A percentile compares a stretch with the other conserved stretches of the same genome.
Evolutionary conservation across 2,329 filamentous ascomycete genomes (phyloP).

Genomic region (Aspergillus japonicus): DNA sequence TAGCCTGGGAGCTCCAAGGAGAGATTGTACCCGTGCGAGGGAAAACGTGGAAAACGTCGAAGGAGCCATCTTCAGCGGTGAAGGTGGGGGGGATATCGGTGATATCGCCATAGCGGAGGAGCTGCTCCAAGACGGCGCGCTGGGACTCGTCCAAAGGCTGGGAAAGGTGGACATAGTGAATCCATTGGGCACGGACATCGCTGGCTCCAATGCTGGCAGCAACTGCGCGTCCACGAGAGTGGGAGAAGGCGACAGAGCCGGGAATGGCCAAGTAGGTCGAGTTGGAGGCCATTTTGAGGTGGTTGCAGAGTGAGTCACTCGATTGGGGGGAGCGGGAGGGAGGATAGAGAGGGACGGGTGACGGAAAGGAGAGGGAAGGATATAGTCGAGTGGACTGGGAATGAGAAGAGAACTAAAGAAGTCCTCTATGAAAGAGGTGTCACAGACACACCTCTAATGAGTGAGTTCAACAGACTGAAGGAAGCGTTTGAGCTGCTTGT

Average conservation of each 20-base stretch:
- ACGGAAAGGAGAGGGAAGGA: slow-evolving; percentile 4
- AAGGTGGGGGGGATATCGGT: slow-evolving; percentile 46
- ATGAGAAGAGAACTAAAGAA: slow-evolving; percentile 9
- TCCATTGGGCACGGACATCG: slow-evolving; percentile 48
- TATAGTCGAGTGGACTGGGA: neutral
- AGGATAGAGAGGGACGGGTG: neutral
- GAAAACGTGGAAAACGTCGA: slow-evolving; percentile 67
- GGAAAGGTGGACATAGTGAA: slow-evolving; percentile 66
- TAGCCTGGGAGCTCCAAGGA: slow-evolving; percentile 96
- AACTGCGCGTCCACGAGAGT: slow-evolving; percentile 45
- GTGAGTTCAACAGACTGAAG: slow-evolving; percentile 18
- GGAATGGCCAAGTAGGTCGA: slow-evolving; percentile 38
- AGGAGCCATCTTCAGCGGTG: slow-evolving; percentile 50
- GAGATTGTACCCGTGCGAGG: slow-evolving; percentile 81
- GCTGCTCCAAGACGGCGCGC: slow-evolving; percentile 55
- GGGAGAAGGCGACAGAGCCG: slow-evolving; percentile 47
- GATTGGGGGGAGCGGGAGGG: slow-evolving; percentile 11
- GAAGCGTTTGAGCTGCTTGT: slow-evolving; percentile 22
- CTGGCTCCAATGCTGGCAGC: slow-evolving; percentile 43
- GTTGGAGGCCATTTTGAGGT: slow-evolving; percentile 35
- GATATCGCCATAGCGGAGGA: slow-evolving; percentile 62
- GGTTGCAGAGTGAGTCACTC: slow-evolving; percentile 1
- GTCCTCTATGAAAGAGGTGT: slow-evolving; percentile 15
- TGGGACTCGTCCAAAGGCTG: slow-evolving; percentile 49
- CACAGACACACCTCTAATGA: slow-evolving; percentile 21